These are phyloP conservation scores for Starmerella powellii DNA, from an alignment of 805 yeast species.

Conservation along the genomic window DNA sequence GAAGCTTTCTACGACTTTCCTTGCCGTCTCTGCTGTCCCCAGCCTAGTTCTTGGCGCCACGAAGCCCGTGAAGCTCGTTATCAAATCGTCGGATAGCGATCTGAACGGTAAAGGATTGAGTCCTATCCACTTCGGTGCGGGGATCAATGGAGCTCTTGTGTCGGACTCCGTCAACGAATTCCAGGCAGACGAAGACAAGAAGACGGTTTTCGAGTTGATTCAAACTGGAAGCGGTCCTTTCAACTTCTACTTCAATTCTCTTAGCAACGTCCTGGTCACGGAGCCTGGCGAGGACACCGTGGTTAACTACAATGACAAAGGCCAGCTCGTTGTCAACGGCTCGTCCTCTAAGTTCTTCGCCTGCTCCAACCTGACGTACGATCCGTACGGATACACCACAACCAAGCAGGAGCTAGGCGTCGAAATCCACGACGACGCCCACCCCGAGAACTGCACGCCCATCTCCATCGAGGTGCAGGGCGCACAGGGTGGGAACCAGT, in stretches of 20 bases:
- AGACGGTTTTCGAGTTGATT: background rate
- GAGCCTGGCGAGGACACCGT: background rate
- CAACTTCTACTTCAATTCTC: background rate
- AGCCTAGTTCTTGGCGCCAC: no score
- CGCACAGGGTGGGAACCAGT: no score
- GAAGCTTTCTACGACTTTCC: no score
- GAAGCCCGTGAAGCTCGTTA: background rate
- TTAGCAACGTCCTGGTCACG: background rate
- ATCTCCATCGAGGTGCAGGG: background rate
- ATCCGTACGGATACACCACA: constrained; percentile 4
- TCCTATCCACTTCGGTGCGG: constrained; percentile 5
- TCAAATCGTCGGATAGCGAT: background rate
- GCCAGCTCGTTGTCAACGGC: constrained; percentile 2
- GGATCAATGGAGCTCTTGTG: background rate
- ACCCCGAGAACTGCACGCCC: background rate
- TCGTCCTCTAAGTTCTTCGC: background rate
- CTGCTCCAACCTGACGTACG: constrained; percentile 1
- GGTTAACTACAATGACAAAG: background rate
- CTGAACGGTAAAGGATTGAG: background rate
- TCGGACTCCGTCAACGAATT: background rate
- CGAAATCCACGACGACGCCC: background rate
- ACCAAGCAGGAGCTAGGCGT: background rate
- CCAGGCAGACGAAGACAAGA: background rate
- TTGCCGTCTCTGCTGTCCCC: no score
- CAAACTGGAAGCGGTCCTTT: background rate